A percentile compares a stretch with the other conserved stretches of the same genome.
Conservation (phyloP, 257 asterid genomes). For the Voacanga thouarsii region DNA sequence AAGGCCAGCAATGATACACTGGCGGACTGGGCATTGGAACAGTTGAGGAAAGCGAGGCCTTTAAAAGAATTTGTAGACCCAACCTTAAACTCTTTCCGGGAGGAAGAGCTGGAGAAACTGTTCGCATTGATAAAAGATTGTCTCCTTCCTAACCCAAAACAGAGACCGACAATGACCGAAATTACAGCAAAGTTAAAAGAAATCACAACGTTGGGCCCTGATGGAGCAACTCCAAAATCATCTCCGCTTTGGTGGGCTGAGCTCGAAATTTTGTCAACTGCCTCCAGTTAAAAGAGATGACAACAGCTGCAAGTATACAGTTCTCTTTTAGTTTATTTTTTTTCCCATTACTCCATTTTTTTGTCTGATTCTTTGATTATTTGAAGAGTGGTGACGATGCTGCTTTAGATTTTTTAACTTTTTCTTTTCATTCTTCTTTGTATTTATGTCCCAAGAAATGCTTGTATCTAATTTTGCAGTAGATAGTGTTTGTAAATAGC, state of each 20-base stretch:
- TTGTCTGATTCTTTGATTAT: neutral
- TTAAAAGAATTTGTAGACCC: slow-evolving; percentile 56
- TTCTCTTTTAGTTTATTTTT: neutral
- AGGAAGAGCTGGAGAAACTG: slow-evolving; percentile 49
- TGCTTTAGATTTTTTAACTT: neutral
- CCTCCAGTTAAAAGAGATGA: slow-evolving; percentile 10
- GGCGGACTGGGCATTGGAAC: slow-evolving; percentile 61
- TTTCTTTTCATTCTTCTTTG: neutral
- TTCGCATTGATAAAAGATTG: slow-evolving; percentile 49
- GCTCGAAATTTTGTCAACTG: slow-evolving; percentile 29
- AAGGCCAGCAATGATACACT: slow-evolving; percentile 23
- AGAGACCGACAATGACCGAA: slow-evolving; percentile 51
- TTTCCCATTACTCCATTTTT: no score
- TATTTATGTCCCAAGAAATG: neutral
- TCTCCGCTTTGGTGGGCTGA: slow-evolving; percentile 45
- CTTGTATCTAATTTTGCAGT: neutral
- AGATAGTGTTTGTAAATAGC: slow-evolving; percentile 6
- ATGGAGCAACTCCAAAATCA: slow-evolving; percentile 34
- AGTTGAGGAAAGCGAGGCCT: slow-evolving; percentile 32
- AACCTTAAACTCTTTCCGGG: slow-evolving; percentile 42
- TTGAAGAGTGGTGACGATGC: neutral
- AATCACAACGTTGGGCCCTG: slow-evolving; percentile 42
- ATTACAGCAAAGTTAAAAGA: slow-evolving; percentile 50
- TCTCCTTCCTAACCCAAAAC: slow-evolving; percentile 36
- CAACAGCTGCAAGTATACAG: neutral